Conservation (phyloP, 73 alveolate genomes). For the Symbiodinium natans region DNA sequence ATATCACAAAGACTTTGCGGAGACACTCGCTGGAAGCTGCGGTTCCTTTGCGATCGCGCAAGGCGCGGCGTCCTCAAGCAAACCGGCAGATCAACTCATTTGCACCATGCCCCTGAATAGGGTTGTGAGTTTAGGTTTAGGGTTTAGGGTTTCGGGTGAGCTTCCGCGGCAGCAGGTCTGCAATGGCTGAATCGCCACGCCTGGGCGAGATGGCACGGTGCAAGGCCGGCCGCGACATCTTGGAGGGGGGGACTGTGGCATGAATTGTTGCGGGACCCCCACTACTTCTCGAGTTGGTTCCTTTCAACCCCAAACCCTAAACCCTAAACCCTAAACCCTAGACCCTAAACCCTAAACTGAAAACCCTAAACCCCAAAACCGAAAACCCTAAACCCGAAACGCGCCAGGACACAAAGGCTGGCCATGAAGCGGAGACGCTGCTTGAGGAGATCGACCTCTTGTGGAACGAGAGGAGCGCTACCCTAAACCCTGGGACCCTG, state of each 20-base stretch:
- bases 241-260: too few relatives aligned
- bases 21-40: constrained; percentile 34
- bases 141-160: too few relatives aligned
- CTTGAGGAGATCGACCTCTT: background rate
- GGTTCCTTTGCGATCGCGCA: constrained; percentile 29
- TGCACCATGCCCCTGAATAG: too few relatives aligned
- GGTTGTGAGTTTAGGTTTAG: too few relatives aligned
- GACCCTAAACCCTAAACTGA: too few relatives aligned
- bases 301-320: too few relatives aligned
- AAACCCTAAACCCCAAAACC: background rate
- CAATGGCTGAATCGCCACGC: background rate
- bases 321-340: too few relatives aligned
- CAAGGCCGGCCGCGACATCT: background rate
- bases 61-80: background rate
- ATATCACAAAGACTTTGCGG: constrained; percentile 29
- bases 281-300: too few relatives aligned
- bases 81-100: too few relatives aligned
- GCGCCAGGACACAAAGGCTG: background rate
- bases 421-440: background rate
- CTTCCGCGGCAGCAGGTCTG: background rate
- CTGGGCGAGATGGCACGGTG: background rate
- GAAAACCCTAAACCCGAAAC: too few relatives aligned
- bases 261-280: too few relatives aligned
- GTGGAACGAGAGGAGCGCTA: background rate
- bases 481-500: background rate